These are phyloP conservation scores for Mrakia hoshinonis DNA, from an alignment of 768 basidiomycete genomes.

Conservation along the genomic window DNA sequence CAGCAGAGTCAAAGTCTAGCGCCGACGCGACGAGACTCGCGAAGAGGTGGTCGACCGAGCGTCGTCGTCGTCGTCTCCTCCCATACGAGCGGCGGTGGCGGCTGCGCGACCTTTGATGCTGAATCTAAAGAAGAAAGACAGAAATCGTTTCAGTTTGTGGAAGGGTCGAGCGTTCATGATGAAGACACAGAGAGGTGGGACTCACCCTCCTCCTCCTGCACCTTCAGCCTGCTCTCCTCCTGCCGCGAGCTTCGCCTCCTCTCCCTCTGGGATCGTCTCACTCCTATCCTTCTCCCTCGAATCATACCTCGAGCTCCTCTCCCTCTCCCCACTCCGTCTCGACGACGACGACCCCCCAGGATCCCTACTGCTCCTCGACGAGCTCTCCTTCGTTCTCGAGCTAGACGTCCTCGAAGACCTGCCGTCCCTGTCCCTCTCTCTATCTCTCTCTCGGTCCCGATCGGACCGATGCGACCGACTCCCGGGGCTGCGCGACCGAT, in stretches of 20 bases:
- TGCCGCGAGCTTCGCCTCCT: too few species aligned
- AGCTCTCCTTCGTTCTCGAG: background rate
- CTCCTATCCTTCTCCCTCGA: background rate
- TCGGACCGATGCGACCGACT: background rate
- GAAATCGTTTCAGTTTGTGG: too few species aligned
- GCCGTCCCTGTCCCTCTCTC: conserved; percentile 5
- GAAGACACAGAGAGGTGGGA: too few species aligned
- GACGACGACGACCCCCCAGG: background rate
- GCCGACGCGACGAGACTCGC: too few species aligned
- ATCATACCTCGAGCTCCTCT: background rate
- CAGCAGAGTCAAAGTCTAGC: background rate
- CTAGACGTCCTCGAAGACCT: background rate
- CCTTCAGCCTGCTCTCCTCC: background rate
- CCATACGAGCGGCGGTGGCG: too few species aligned
- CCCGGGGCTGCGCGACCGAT: background rate
- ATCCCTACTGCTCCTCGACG: background rate
- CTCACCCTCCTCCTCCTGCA: background rate
- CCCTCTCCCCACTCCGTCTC: conserved; percentile 8
- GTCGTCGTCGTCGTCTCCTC: background rate
- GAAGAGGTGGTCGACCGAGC: too few species aligned
- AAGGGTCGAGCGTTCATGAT: too few species aligned
- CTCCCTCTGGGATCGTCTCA: background rate
- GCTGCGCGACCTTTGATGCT: background rate
- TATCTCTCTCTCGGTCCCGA: background rate
- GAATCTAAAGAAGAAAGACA: background rate